Evolutionary conservation across 306 rosid species (phyloP).

Genomic region (Gillenia trifoliata): DNA sequence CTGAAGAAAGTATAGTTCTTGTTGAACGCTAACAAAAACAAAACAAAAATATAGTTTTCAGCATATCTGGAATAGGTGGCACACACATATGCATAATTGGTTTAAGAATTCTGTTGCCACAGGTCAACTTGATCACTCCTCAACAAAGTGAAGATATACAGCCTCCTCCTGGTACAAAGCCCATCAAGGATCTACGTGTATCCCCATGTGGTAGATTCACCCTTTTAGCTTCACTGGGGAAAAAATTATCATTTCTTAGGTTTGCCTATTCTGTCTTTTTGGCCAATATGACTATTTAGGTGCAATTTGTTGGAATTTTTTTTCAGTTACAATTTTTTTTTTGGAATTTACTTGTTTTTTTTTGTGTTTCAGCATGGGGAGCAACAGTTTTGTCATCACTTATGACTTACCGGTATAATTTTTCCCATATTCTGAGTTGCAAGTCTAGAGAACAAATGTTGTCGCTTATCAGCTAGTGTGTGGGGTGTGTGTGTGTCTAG

Average conservation of each 20-base stretch:
- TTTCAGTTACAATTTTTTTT: no score
- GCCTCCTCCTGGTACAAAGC: slow-evolving; percentile 3
- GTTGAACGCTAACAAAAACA: not conserved
- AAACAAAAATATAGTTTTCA: not conserved
- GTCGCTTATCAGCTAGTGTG: not conserved
- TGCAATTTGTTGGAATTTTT: not conserved
- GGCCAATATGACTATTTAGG: not conserved
- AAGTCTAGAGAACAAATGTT: not conserved
- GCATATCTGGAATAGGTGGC: no score
- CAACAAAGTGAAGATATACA: slow-evolving; percentile 11
- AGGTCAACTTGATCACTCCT: slow-evolving; percentile 8
- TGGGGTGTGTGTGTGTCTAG: not conserved
- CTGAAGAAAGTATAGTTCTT: slow-evolving; percentile 11
- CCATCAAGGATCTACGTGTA: slow-evolving; percentile 12
- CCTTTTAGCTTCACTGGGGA: slow-evolving; percentile 21
- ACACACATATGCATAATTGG: not conserved
- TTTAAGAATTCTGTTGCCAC: not conserved
- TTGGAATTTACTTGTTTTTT: not conserved
- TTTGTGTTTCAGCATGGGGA: slow-evolving; percentile 14
- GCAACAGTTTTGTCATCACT: slow-evolving; percentile 5
- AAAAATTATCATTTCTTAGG: slow-evolving; percentile 18
- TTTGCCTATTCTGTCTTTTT: not conserved
- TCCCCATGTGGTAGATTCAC: slow-evolving; percentile 18
- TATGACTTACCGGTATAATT: slow-evolving; percentile 7
- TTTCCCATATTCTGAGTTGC: not conserved